Evolutionary conservation across 2,329 filamentous ascomycete genomes (phyloP).

Genomic region (Mycosphaerella sp.): DNA sequence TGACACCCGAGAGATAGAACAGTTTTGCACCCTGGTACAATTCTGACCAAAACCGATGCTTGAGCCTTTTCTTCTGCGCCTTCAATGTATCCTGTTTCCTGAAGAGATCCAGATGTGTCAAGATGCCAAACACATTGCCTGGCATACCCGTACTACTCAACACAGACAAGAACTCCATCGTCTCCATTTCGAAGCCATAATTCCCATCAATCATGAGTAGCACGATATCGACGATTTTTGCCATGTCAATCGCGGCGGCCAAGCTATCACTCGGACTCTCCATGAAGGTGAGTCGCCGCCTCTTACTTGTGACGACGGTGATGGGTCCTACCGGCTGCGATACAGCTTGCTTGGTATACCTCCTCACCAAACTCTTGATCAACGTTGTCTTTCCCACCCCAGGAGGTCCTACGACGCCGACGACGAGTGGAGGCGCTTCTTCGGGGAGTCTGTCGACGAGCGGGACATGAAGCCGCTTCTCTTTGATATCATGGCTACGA

Average conservation of each 20-base stretch:
- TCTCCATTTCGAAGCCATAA: conserved; percentile 99
- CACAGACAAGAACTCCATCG: conserved; percentile 97
- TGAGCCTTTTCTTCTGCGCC: conserved; percentile 91
- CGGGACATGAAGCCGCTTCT: conserved; percentile 92
- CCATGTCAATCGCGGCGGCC: conserved; percentile 92
- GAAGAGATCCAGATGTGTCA: conserved; percentile 95
- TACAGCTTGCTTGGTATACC: conserved; percentile 93
- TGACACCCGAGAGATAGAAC: conserved; percentile 92
- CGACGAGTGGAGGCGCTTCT: conserved; percentile 86
- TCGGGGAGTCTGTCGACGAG: conserved; percentile 93
- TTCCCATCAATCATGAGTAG: conserved; percentile 98
- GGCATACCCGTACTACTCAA: conserved; percentile 95
- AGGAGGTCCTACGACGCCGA: conserved; percentile 88
- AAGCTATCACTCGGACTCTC: conserved; percentile 94
- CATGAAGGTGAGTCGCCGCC: conserved; percentile 86
- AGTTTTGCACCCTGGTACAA: conserved; percentile 94
- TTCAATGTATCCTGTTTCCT: conserved; percentile 86
- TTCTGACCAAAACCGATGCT: conserved; percentile 94
- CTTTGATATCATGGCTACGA: conserved; percentile 74
- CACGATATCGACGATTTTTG: conserved; percentile 96
- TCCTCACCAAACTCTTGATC: conserved; percentile 85
- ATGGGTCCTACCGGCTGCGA: conserved; percentile 85
- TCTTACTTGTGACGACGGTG: conserved; percentile 94
- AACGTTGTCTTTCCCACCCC: conserved; percentile 93
- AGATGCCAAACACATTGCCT: conserved; percentile 93